Percentiles rank a stretch among this genome's conserved stretches.
phyloP scores from a whole-genome alignment of 352 stramenopile species.

The Blastocystis sp. region DNA sequence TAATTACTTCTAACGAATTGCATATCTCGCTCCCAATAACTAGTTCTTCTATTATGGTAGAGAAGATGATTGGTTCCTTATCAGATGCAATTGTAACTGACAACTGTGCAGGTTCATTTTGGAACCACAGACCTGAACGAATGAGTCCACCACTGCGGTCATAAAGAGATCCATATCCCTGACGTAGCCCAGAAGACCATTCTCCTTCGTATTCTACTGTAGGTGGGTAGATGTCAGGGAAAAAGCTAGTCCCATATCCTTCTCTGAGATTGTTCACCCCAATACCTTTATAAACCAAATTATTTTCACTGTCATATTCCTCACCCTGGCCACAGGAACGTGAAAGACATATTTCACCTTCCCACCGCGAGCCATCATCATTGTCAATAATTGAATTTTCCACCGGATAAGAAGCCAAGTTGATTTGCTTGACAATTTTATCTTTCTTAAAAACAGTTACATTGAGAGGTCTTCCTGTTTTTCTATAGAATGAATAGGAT shows the following conservation, averaged over 20 bases:
- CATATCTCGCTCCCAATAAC: background rate
- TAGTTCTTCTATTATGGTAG: background rate
- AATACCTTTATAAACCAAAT: slow-evolving; percentile 2
- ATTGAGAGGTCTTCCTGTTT: background rate
- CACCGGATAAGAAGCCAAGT: background rate
- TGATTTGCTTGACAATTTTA: background rate
- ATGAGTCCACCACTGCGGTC: background rate
- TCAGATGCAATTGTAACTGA: background rate
- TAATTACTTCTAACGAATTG: background rate
- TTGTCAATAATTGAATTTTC: background rate
- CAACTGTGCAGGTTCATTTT: background rate
- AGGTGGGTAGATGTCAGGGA: background rate
- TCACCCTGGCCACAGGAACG: slow-evolving; percentile 8
- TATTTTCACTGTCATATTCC: background rate
- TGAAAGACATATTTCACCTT: background rate
- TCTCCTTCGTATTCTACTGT: background rate
- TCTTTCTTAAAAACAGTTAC: background rate
- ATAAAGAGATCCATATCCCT: background rate
- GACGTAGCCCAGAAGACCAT: background rate
- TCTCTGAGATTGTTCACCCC: slow-evolving; percentile 2
- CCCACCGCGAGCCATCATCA: background rate
- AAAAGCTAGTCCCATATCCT: background rate
- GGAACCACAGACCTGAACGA: background rate
- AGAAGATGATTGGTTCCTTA: background rate
- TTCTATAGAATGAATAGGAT: background rate